phyloP scores from a whole-genome alignment of 2,329 filamentous ascomycete species.

The Exophiala calicioides region DNA sequence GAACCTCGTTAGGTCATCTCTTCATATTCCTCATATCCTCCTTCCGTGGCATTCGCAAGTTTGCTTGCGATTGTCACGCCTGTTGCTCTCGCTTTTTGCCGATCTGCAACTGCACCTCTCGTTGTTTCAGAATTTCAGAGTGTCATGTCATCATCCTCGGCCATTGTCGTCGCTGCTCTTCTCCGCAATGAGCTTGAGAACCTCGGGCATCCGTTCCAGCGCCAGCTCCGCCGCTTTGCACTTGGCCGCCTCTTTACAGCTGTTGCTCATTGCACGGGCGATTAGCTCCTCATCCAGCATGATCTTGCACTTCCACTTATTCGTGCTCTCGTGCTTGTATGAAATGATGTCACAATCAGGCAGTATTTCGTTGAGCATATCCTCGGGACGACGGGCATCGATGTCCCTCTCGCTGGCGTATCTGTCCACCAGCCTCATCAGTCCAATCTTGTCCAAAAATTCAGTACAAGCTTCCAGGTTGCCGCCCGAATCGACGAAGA shows the following conservation, averaged over 20 bases:
- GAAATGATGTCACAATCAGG: neutral
- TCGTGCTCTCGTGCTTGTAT: slow-evolving; percentile 1
- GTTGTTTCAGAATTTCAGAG: too few relatives aligned
- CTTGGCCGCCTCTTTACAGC: slow-evolving; percentile 22
- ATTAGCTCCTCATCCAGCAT: slow-evolving; percentile 14
- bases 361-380: slow-evolving; percentile 1
- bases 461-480: slow-evolving; percentile 59
- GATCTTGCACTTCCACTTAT: slow-evolving; percentile 19
- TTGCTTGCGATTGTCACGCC: too few relatives aligned
- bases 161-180: neutral
- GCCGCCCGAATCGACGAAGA: slow-evolving; percentile 76
- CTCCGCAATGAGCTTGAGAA: too few relatives aligned
- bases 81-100: too few relatives aligned
- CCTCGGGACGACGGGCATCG: slow-evolving; percentile 14
- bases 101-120: too few relatives aligned
- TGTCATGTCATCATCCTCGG: neutral
- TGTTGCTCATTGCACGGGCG: slow-evolving; percentile 11
- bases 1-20: too few relatives aligned
- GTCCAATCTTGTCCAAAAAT: slow-evolving; percentile 64
- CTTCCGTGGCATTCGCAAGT: too few relatives aligned
- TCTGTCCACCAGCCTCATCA: slow-evolving; percentile 41
- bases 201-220: too few relatives aligned
- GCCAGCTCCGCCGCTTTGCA: slow-evolving; percentile 23
- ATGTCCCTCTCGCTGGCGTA: slow-evolving; percentile 27
- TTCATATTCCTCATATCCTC: too few relatives aligned